Evolutionary conservation across 108 stramenopile genomes (phyloP).

Genomic region (Nitzschia putrida): DNA sequence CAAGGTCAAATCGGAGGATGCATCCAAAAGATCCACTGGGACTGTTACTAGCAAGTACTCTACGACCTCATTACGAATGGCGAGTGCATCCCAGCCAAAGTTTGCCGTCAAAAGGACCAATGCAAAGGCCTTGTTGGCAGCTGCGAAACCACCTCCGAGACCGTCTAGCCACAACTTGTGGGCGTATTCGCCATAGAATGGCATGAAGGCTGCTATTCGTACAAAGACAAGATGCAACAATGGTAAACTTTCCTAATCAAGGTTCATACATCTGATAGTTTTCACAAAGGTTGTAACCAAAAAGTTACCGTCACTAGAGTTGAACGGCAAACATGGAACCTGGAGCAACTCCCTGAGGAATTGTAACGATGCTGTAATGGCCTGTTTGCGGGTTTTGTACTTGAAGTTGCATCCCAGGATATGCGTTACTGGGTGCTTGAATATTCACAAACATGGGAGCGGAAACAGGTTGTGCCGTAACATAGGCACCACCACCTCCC

Average conservation of each 20-base stretch:
- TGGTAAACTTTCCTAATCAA: too few species aligned
- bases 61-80: not conserved
- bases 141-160: too few species aligned
- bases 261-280: not conserved
- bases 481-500: conserved; percentile 1
- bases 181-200: too few species aligned
- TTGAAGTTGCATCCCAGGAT: conserved; percentile 62
- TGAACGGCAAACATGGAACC: conserved; percentile 47
- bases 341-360: conserved; percentile 62
- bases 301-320: not conserved
- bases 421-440: conserved; percentile 56
- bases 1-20: too few species aligned
- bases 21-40: too few species aligned
- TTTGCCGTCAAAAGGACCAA: too few species aligned
- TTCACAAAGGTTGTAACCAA: not conserved
- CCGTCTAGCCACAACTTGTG: too few species aligned
- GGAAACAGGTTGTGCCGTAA: not conserved
- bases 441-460: conserved; percentile 7
- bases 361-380: conserved; percentile 45
- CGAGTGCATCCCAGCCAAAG: not conserved
- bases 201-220: too few species aligned
- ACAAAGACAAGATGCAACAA: too few species aligned
- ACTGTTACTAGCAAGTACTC: not conserved
- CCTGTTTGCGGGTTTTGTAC: conserved; percentile 63
- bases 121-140: too few species aligned